These are phyloP conservation scores for Bremia lactucae DNA, from an alignment of 352 stramenopile species.

Conservation along the genomic window DNA sequence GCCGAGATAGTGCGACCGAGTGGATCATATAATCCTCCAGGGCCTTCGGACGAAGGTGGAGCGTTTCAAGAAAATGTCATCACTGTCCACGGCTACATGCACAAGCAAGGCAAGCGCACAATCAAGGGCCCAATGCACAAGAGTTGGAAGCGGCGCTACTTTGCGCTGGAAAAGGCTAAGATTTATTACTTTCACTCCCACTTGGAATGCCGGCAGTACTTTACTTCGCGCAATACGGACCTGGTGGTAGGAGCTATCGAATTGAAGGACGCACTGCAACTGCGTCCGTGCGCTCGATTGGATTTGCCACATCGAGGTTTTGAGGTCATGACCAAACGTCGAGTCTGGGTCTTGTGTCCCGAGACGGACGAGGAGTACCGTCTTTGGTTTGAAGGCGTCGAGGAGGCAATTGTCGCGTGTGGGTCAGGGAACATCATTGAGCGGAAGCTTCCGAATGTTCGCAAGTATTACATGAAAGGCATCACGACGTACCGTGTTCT, in stretches of 20 bases:
- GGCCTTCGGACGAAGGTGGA: slow-evolving; percentile 21
- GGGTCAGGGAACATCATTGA: slow-evolving; percentile 80
- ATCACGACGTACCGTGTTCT: slow-evolving; percentile 63
- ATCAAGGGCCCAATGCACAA: slow-evolving; percentile 85
- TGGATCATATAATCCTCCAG: slow-evolving; percentile 13
- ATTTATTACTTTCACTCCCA: slow-evolving; percentile 86
- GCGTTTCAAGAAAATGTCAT: slow-evolving; percentile 77
- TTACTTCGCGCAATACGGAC: slow-evolving; percentile 74
- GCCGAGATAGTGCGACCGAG: slow-evolving; percentile 48
- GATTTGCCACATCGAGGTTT: slow-evolving; percentile 76
- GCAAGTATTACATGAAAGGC: slow-evolving; percentile 86
- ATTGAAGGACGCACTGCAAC: slow-evolving; percentile 76
- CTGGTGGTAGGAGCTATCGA: slow-evolving; percentile 74
- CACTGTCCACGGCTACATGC: slow-evolving; percentile 81
- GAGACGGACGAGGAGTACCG: slow-evolving; percentile 78
- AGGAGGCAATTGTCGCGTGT: slow-evolving; percentile 57
- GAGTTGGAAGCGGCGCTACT: slow-evolving; percentile 81
- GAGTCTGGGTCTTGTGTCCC: slow-evolving; percentile 79
- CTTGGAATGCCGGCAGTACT: slow-evolving; percentile 78
- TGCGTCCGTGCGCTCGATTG: slow-evolving; percentile 62
- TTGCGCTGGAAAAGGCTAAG: slow-evolving; percentile 79
- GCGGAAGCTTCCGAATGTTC: slow-evolving; percentile 77
- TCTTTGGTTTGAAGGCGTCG: slow-evolving; percentile 77
- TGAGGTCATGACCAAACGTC: slow-evolving; percentile 68
- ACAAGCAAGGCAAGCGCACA: slow-evolving; percentile 82